A percentile compares a stretch with the other conserved stretches of the same genome.
Conservation (phyloP, 257 asterid species). For the Solanum sitiens region DNA sequence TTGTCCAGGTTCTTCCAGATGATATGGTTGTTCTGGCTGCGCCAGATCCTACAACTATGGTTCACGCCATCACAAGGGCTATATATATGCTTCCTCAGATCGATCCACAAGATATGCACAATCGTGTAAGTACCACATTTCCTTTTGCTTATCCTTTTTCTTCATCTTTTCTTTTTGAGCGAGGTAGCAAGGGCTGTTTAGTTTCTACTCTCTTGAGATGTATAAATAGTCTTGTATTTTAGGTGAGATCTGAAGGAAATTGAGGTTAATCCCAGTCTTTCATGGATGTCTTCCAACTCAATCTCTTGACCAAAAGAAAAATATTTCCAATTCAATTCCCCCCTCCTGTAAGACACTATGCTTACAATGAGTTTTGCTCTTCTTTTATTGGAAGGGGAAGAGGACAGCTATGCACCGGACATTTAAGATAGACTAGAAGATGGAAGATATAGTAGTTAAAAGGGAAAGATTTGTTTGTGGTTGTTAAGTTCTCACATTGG, state of each 20-base stretch:
- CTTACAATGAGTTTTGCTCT: neutral
- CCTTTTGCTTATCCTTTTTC: neutral
- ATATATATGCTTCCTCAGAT: conserved; percentile 75
- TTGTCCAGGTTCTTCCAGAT: conserved; percentile 80
- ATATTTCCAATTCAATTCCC: neutral
- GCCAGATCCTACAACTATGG: conserved; percentile 36
- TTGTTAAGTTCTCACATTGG: neutral
- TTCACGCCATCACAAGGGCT: conserved; percentile 66
- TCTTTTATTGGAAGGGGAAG: neutral
- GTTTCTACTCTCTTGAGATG: neutral
- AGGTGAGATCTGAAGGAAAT: neutral
- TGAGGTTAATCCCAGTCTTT: neutral
- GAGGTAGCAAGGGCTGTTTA: neutral
- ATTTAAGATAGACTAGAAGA: neutral
- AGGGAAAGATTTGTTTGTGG: neutral
- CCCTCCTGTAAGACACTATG: neutral
- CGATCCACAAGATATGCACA: conserved; percentile 86
- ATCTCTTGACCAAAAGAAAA: neutral
- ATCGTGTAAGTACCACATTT: conserved; percentile 44
- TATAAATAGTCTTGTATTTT: neutral
- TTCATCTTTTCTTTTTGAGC: neutral
- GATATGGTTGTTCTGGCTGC: conserved; percentile 54
- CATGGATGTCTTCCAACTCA: neutral
- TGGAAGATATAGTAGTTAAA: neutral
- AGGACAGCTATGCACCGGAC: neutral